phyloP scores from a whole-genome alignment of 129 eudicot species.

The Helichrysum umbraculigerum region DNA sequence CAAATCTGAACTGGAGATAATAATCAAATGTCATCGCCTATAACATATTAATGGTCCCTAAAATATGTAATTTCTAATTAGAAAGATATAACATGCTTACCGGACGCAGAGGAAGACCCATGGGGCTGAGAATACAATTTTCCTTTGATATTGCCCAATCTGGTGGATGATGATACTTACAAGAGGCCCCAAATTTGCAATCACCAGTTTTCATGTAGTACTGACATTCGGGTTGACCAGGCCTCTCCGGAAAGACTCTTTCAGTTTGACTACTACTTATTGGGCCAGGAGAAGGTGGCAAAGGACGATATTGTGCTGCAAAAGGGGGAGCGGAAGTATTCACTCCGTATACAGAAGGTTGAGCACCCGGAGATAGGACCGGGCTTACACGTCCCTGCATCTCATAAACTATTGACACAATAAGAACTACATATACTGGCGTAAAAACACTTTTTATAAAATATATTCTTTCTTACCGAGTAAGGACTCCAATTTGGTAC shows the following conservation, averaged over 20 bases:
- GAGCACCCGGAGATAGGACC: conserved; percentile 81
- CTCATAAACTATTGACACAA: conserved; percentile 36
- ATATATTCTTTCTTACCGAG: conserved; percentile 54
- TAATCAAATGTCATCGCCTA: background rate
- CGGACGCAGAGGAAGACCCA: conserved; percentile 91
- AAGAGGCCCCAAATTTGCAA: conserved; percentile 85
- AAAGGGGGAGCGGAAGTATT: conserved; percentile 62
- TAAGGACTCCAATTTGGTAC: conserved; percentile 82
- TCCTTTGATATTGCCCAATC: conserved; percentile 59
- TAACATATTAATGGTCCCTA: background rate
- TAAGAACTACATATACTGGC: conserved; percentile 23
- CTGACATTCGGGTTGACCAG: conserved; percentile 84
- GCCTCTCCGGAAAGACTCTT: conserved; percentile 68
- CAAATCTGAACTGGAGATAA: background rate
- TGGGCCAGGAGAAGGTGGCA: conserved; percentile 56
- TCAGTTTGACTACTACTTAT: conserved; percentile 42
- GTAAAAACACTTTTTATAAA: background rate
- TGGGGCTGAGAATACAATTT: conserved; percentile 63
- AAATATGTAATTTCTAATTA: background rate
- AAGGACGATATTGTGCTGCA: conserved; percentile 58
- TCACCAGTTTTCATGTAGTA: conserved; percentile 92
- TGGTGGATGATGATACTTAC: conserved; percentile 95
- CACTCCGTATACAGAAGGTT: conserved; percentile 75
- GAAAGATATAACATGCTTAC: conserved; percentile 42
- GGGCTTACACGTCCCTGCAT: conserved; percentile 89